Conservation (phyloP, 2,329 filamentous ascomycete genomes). For the Phaeosphaeria sp. region DNA sequence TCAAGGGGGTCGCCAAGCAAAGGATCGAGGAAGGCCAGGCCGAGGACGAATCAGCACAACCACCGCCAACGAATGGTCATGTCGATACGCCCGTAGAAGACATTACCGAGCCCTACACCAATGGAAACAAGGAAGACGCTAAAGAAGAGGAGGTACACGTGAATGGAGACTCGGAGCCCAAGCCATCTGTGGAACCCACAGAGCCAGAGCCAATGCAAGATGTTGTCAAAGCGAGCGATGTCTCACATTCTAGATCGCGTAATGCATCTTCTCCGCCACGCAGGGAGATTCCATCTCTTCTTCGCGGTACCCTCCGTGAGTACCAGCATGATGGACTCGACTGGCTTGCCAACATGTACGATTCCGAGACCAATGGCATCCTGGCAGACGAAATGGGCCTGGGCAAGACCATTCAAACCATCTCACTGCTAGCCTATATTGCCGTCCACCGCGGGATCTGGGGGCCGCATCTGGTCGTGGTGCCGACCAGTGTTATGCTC, state of each 20-base stretch:
- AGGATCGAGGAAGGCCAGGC: constrained; percentile 34
- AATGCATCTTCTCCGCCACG: constrained; percentile 39
- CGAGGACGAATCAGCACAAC: constrained; percentile 44
- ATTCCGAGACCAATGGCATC: constrained; percentile 92
- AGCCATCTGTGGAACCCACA: constrained; percentile 19
- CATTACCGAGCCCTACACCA: constrained; percentile 47
- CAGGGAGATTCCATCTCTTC: constrained; percentile 60
- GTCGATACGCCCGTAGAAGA: constrained; percentile 51
- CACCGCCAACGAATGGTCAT: constrained; percentile 30
- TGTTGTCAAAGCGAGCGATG: constrained; percentile 16
- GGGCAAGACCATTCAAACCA: constrained; percentile 98
- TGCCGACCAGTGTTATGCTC: constrained; percentile 97
- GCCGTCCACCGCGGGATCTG: constrained; percentile 89
- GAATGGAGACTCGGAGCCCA: constrained; percentile 17
- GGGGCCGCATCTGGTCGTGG: constrained; percentile 95
- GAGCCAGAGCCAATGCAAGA: constrained; percentile 23
- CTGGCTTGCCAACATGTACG: constrained; percentile 93
- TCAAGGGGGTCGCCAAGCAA: constrained; percentile 41
- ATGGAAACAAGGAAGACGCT: constrained; percentile 13
- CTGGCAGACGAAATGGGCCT: constrained; percentile 98
- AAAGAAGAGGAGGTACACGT: constrained; percentile 12
- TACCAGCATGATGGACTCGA: constrained; percentile 98
- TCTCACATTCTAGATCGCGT: constrained; percentile 29
- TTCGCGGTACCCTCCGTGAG: constrained; percentile 88
- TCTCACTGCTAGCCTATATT: constrained; percentile 88